phyloP scores from a whole-genome alignment of 2,329 filamentous ascomycete genomes.

The Cryphonectria radicalis region DNA sequence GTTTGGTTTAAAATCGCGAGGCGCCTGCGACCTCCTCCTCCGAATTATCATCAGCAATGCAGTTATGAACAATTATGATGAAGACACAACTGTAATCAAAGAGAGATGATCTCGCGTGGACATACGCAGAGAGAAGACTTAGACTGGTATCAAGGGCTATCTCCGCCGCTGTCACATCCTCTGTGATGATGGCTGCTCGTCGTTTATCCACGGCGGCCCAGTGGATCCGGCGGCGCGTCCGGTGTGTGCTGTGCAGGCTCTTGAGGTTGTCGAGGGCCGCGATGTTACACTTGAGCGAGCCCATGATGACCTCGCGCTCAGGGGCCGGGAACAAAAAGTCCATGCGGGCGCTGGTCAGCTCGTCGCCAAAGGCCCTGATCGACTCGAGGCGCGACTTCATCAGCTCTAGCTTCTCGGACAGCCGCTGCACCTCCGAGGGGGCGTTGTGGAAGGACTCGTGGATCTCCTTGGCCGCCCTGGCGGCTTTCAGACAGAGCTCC shows the following conservation, averaged over 20 bases:
- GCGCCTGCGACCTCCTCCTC: neutral
- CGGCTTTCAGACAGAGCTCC: neutral
- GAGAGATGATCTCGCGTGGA: neutral
- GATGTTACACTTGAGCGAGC: slow-evolving; percentile 1
- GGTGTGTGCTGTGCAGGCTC: neutral
- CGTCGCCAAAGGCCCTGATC: neutral
- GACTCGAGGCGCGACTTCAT: slow-evolving; percentile 8
- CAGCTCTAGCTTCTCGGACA: neutral
- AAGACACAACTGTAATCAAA: neutral
- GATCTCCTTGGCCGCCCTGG: neutral
- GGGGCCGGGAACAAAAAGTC: neutral
- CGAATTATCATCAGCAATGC: neutral
- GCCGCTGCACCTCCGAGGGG: neutral
- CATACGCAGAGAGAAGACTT: slow-evolving; percentile 1
- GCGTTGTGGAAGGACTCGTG: neutral
- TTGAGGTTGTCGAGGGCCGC: neutral
- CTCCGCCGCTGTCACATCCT: neutral
- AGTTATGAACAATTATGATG: neutral
- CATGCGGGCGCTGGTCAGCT: neutral
- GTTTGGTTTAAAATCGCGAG: neutral
- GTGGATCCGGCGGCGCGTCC: neutral
- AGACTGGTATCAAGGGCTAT: neutral
- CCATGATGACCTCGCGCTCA: neutral
- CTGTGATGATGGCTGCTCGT: neutral
- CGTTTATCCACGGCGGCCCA: neutral